Conservation (phyloP, 2,329 filamentous ascomycete genomes). For the Colletotrichum sansevieriae region DNA sequence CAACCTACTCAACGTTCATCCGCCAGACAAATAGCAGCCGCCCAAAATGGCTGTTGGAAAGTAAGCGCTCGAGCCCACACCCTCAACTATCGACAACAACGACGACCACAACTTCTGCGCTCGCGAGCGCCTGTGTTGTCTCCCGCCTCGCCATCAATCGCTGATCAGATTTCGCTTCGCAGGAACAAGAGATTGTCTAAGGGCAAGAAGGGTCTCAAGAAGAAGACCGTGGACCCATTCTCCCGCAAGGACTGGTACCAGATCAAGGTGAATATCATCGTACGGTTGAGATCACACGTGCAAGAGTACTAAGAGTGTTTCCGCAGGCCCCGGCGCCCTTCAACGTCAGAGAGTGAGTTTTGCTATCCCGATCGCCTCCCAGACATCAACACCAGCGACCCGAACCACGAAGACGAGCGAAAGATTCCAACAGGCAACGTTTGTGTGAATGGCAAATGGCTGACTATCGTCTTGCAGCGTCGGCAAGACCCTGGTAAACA, state of each 20-base stretch:
- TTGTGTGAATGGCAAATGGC: not conserved
- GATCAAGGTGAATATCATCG: conserved; percentile 78
- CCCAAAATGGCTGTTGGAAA: conserved; percentile 72
- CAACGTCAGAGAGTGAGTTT: conserved; percentile 92
- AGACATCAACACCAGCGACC: not conserved
- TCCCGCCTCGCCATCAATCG: conserved; percentile 33
- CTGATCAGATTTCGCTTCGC: conserved; percentile 46
- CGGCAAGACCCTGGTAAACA: conserved; percentile 99
- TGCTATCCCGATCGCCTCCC: conserved; percentile 8
- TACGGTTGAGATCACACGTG: not conserved
- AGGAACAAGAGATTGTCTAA: conserved; percentile 99
- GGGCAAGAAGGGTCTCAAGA: conserved; percentile 99
- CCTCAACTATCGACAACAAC: too few relatives aligned
- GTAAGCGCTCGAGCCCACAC: conserved; percentile 54
- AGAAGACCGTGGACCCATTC: conserved; percentile 98
- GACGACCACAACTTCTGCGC: conserved; percentile 1
- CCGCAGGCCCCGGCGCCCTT: conserved; percentile 91
- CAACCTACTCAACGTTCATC: conserved; percentile 58
- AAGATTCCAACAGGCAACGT: not conserved
- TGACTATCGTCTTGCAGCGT: conserved; percentile 72
- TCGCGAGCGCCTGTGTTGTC: not conserved
- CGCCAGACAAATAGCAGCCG: conserved; percentile 61
- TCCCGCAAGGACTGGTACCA: conserved; percentile 99
- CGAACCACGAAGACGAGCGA: conserved; percentile 14
- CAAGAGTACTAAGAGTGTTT: conserved; percentile 45